These are phyloP conservation scores for Diaporthe capsici DNA, from an alignment of 2,329 filamentous ascomycete species.

Conservation along the genomic window DNA sequence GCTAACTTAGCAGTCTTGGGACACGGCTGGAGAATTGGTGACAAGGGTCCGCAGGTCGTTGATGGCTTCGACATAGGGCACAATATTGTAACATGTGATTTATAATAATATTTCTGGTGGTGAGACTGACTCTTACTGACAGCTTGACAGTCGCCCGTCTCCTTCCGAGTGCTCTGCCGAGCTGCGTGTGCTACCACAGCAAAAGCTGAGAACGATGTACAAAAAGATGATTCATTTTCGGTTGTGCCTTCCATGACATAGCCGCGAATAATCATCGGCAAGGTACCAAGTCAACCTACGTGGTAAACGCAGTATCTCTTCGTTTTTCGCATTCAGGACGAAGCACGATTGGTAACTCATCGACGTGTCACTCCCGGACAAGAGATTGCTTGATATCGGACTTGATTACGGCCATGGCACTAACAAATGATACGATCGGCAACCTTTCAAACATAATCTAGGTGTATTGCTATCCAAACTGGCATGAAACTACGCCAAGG, in stretches of 20 bases:
- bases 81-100: neutral
- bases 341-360: no score
- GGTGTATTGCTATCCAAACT: neutral
- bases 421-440: no score
- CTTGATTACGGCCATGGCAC: neutral
- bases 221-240: neutral
- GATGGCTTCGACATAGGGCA: neutral
- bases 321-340: no score
- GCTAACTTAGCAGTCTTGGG: neutral
- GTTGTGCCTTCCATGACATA: no score
- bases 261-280: no score
- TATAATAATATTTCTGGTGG: neutral
- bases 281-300: no score
- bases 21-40: neutral
- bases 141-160: neutral
- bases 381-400: no score
- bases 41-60: neutral
- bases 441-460: neutral
- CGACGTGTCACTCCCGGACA: no score
- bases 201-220: neutral
- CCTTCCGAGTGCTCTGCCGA: neutral
- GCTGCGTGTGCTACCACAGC: neutral
- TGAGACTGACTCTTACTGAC: neutral
- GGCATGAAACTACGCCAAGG: neutral
- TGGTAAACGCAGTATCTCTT: no score